phyloP scores from a whole-genome alignment of 495 filamentous ascomycete genomes.

The Penicillium atrosanguineum region DNA sequence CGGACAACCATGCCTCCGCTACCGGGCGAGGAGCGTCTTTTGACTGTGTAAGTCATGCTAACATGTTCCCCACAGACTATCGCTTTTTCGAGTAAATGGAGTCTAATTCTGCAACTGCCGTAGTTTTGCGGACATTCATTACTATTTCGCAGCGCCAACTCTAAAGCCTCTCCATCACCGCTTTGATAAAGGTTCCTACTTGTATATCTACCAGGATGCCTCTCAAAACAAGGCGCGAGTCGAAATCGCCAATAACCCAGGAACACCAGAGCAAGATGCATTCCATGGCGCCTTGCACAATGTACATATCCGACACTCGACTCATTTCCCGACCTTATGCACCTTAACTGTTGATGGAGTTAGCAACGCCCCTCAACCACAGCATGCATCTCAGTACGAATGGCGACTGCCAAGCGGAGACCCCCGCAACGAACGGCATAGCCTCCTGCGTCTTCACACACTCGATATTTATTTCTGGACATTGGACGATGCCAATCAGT shows the following conservation, averaged over 20 bases:
- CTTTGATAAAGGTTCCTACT: constrained; percentile 85
- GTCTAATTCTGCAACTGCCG: constrained; percentile 4
- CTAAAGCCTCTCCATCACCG: constrained; percentile 74
- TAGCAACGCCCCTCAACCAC: constrained; percentile 16
- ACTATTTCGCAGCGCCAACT: constrained; percentile 74
- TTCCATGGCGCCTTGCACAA: constrained; percentile 73
- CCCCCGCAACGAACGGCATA: constrained; percentile 63
- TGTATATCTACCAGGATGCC: constrained; percentile 81
- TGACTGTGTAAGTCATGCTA: constrained; percentile 66
- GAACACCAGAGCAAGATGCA: constrained; percentile 83
- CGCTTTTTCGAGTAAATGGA: neutral
- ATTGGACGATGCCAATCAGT: constrained; percentile 66
- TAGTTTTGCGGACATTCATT: constrained; percentile 89
- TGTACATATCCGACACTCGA: constrained; percentile 66
- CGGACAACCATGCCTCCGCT: constrained; percentile 64
- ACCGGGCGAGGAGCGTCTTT: constrained; percentile 73
- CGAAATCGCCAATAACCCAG: constrained; percentile 86
- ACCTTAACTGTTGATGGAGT: constrained; percentile 70
- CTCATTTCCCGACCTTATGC: constrained; percentile 73
- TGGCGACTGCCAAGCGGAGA: constrained; percentile 79
- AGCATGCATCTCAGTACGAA: constrained; percentile 47
- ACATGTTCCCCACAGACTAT: constrained; percentile 21
- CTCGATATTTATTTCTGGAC: constrained; percentile 92
- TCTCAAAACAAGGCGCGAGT: constrained; percentile 64
- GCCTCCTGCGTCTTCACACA: constrained; percentile 74